These are phyloP conservation scores for Iris macrosiphon DNA, from an alignment of 106 monocot genomes.

Conservation along the genomic window DNA sequence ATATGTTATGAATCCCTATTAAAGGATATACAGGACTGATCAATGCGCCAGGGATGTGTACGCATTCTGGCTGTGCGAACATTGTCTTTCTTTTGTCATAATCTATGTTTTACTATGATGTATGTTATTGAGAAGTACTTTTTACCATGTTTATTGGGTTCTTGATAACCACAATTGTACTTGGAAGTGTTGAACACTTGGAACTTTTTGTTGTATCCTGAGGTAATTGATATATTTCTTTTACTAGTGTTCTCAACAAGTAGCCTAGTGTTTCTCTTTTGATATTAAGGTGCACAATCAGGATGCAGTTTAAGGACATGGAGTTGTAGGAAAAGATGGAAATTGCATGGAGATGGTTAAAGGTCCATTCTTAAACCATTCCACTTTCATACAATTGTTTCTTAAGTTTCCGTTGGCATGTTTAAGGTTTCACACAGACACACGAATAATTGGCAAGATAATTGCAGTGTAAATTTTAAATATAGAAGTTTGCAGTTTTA, in stretches of 20 bases:
- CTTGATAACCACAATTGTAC: conserved; percentile 46
- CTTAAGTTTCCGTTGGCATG: not conserved
- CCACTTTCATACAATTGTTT: not conserved
- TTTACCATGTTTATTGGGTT: too few species aligned
- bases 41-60: conserved; percentile 58
- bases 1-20: conserved; percentile 66
- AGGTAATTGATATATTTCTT: conserved; percentile 30
- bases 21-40: conserved; percentile 51
- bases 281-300: conserved; percentile 68
- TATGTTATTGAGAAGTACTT: too few species aligned
- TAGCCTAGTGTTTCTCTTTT: conserved; percentile 1
- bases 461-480: not conserved
- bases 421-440: not conserved
- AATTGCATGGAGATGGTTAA: conserved; percentile 84
- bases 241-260: not conserved
- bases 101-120: too few species aligned
- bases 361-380: conserved; percentile 32
- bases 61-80: conserved; percentile 49
- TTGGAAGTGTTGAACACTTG: conserved; percentile 55
- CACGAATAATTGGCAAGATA: not conserved
- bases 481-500: not conserved
- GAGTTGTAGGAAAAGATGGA: conserved; percentile 57
- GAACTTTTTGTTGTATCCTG: conserved; percentile 57
- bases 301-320: conserved; percentile 58
- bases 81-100: too few species aligned